Evolutionary conservation across 1,284 basidiomycete genomes (phyloP), one percentile per base, ranked within the genome.

Genomic region (Cutaneotrichosporon arboriforme): DNA sequence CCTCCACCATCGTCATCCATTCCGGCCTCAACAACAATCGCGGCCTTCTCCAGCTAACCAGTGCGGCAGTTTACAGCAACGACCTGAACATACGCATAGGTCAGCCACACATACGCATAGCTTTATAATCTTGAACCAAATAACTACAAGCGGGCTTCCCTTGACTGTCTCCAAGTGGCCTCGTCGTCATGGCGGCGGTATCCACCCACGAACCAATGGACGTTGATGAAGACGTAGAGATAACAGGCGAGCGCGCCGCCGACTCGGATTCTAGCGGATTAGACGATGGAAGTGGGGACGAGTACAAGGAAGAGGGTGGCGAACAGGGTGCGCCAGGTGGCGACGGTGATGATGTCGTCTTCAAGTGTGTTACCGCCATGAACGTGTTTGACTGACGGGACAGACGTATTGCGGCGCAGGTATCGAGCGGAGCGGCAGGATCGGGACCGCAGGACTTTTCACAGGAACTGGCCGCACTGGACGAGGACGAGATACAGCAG

Each of bases 341-440:
- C n/a, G 47, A 37, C 8, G 8, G 33, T 7, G 62, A 63, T 22
- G 68, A 68, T 53, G 60, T 54, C 0, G 55, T 67, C 3, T 68
- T 69, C 52, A 61, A 62, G 68, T 68, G 44, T 51, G 63, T 55
- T 23, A n/a, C 7, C 13, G 21, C 3, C 31, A 8, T 9, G 31
- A 7, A 3, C 4, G 2, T 15, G 1, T 10, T n/a, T n/a, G 9
- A 39, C 50, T 59, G 26, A 54, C 36, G 10, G 7, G 26, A 2
- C n/a, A 70, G 68, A 13, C 65, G 65, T 17, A 50, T 70, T n/a
- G 67, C 68, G 0, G 67, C 62, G 10, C 61, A 60, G n/a, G 64
- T 67, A 3, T 62, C 63, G 8, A 21, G 43, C 34, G 49, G 60
- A 1, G 49, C 57, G 4, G 45, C 44, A 13, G 33, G 43, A 17